Base-by-base conservation (phyloP, 805 yeast species). In the Saccharomycopsis synnaedendra region DNA sequence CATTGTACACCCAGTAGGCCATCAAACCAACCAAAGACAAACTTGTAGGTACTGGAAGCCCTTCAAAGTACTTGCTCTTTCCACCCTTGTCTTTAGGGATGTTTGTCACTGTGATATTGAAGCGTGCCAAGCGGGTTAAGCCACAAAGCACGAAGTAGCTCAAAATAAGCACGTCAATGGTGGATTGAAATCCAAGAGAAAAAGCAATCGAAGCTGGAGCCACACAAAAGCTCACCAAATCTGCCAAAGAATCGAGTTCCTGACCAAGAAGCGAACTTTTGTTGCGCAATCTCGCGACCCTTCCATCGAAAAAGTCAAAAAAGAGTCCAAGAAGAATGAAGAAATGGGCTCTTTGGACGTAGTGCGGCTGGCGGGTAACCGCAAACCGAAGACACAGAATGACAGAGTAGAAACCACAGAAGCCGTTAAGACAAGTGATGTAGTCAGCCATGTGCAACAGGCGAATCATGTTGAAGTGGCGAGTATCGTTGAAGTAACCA, bases 171-270 rank as follows among this genome's bases (percentile, higher is more conserved):
- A 81, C 84, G 61, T 93, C 98, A 10, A 80, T 61, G 0, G 95
- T 83, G 4, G 96, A 70, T 59, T 85, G 85, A 62, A 89, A 78
- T 4, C 98, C 98, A 60, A 89, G 76, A 42, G 89, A 79, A 63
- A 88, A 93, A 3, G 95, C 98, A 63, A 86, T 81, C 10, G 87
- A 73, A 3, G 96, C 95, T 2, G 98, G 98, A 1, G 95, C 89
- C 34, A 90, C 96, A 53, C 97, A 95, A 63, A 93, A 93, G 8
- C 96, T 85, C 36, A 90, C 76, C 58, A 93, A 76, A 66, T 93
- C 98, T 28, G 98, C 98, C 57, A 93, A 74, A 1, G 97, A 89
- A 62, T 93, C 98, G 58, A 93, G 76, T 67, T 93, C 98, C 66
- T 93, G 97, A 52, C 98, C 98, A 85, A 93, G 85, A 47, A 93